Conservation (phyloP, 2,329 filamentous ascomycete species). For the Beauveria pseudobassiana region DNA sequence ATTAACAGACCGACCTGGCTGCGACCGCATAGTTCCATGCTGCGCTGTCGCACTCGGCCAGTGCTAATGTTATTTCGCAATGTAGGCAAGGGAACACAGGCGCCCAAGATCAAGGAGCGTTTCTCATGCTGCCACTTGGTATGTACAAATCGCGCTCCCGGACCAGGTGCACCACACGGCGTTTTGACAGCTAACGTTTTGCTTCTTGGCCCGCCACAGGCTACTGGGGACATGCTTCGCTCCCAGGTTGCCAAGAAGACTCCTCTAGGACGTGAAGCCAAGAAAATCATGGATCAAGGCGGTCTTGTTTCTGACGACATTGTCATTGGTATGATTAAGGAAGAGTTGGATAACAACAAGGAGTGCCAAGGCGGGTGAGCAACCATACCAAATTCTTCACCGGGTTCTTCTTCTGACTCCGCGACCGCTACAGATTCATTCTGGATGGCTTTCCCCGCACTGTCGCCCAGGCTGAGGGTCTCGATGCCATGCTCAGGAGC, state of each 20-base stretch:
- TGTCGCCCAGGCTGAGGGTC: slow-evolving; percentile 86
- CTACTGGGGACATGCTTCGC: slow-evolving; percentile 97
- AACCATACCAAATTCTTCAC: not conserved
- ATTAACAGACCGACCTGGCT: not conserved
- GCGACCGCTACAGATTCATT: slow-evolving; percentile 65
- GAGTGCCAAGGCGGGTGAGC: slow-evolving; percentile 94
- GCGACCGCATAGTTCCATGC: slow-evolving; percentile 15
- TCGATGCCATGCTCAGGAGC: slow-evolving; percentile 82
- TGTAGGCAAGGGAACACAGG: slow-evolving; percentile 95
- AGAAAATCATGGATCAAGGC: slow-evolving; percentile 99
- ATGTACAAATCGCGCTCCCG: slow-evolving; percentile 29
- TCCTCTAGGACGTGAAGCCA: slow-evolving; percentile 84
- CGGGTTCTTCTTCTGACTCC: not conserved
- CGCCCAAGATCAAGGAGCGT: slow-evolving; percentile 95
- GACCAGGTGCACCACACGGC: not conserved
- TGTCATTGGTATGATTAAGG: slow-evolving; percentile 99
- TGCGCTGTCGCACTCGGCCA: not conserved
- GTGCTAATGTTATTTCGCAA: slow-evolving; percentile 13
- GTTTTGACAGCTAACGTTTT: slow-evolving; percentile 13
- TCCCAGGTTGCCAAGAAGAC: slow-evolving; percentile 99
- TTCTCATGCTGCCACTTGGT: slow-evolving; percentile 97
- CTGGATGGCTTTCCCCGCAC: slow-evolving; percentile 98
- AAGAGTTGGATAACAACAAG: slow-evolving; percentile 84
- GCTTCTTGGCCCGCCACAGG: slow-evolving; percentile 43
- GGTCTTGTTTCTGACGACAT: slow-evolving; percentile 98